phyloP scores from a whole-genome alignment of 2,329 filamentous ascomycete genomes.

The Cryoendolithus antarcticus region DNA sequence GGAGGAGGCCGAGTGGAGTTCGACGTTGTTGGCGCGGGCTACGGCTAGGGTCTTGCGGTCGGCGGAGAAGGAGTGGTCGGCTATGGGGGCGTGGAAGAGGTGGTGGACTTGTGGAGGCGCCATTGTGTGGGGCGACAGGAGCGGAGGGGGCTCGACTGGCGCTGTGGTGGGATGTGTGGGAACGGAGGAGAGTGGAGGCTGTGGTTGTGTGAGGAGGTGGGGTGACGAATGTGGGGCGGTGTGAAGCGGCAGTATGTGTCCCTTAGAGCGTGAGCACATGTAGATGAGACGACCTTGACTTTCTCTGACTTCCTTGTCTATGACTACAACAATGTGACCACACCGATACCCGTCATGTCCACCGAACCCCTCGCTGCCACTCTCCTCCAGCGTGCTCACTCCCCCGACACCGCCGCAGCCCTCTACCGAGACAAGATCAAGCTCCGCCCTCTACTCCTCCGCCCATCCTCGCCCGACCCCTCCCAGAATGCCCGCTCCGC shows the following conservation, averaged over 20 bases:
- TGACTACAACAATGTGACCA: no score
- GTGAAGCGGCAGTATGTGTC: no score
- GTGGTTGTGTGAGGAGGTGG: no score
- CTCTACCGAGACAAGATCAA: conserved; percentile 77
- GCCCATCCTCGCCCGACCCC: conserved; percentile 56
- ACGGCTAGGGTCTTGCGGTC: conserved; percentile 83
- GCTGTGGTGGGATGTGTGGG: no score
- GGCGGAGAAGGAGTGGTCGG: conserved; percentile 94
- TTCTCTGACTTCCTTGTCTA: no score
- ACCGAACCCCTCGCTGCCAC: no score
- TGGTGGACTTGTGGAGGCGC: conserved; percentile 82
- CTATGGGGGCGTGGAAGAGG: conserved; percentile 90
- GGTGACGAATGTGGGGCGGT: no score
- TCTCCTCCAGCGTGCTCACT: conserved; percentile 66
- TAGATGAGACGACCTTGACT: no score
- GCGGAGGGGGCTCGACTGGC: no score
- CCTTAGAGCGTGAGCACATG: no score
- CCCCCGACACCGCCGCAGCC: conserved; percentile 54
- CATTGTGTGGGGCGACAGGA: conserved; percentile 42
- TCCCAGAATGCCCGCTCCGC: conserved; percentile 42
- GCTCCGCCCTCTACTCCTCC: conserved; percentile 67
- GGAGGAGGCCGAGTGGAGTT: conserved; percentile 68
- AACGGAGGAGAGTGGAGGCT: no score
- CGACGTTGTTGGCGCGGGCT: conserved; percentile 76
- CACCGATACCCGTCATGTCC: no score